A percentile compares a stretch with the other conserved stretches of the same genome.
Evolutionary conservation across 306 rosid species (phyloP).

Genomic region (Glycine soja): DNA sequence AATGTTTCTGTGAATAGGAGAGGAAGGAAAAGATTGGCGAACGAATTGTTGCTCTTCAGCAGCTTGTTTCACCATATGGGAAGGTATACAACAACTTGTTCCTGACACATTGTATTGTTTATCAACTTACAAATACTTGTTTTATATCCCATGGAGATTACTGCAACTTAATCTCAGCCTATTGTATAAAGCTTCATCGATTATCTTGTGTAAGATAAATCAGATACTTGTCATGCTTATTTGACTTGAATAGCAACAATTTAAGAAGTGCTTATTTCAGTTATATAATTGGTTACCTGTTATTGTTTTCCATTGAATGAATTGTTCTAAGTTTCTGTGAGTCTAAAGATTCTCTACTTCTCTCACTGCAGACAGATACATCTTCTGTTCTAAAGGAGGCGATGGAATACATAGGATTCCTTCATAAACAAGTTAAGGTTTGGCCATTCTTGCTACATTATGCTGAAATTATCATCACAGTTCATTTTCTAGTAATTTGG

Average conservation of each 20-base stretch:
- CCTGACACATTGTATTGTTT: slow-evolving; percentile 17
- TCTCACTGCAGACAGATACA: slow-evolving; percentile 88
- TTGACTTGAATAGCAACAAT: background rate
- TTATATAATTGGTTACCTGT: background rate
- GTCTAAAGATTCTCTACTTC: slow-evolving; percentile 42
- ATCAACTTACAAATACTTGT: background rate
- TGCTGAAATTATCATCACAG: slow-evolving; percentile 21
- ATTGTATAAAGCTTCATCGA: too few relatives aligned
- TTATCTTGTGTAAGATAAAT: too few relatives aligned
- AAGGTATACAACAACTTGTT: slow-evolving; percentile 63
- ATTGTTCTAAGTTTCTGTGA: slow-evolving; percentile 14
- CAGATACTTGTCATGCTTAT: slow-evolving; percentile 17
- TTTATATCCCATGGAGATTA: background rate
- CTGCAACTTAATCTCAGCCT: too few relatives aligned
- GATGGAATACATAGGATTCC: slow-evolving; percentile 90
- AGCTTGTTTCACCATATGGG: slow-evolving; percentile 97
- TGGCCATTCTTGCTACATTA: slow-evolving; percentile 52
- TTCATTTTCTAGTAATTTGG: slow-evolving; percentile 16
- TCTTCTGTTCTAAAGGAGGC: slow-evolving; percentile 95
- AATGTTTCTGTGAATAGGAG: slow-evolving; percentile 61
- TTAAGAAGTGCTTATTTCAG: background rate
- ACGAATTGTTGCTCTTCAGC: slow-evolving; percentile 85
- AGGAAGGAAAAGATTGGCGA: slow-evolving; percentile 92
- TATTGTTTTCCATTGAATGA: slow-evolving; percentile 13
- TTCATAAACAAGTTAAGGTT: slow-evolving; percentile 98